These are phyloP conservation scores for Salvia sclarea DNA, from an alignment of 305 asterid species.

Conservation along the genomic window DNA sequence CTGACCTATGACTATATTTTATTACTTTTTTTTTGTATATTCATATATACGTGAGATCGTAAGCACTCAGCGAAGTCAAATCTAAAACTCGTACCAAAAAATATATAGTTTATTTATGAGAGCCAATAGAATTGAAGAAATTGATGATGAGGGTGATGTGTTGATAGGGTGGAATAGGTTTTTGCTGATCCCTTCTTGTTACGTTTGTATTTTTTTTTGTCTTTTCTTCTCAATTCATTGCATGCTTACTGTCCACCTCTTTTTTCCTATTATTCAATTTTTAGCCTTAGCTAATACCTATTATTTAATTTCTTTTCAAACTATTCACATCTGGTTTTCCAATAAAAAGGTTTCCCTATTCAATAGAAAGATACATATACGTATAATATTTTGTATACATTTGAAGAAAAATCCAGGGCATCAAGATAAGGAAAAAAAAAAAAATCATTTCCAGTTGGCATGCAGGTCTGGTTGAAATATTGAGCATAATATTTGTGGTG, in stretches of 20 bases:
- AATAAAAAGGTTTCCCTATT: not conserved
- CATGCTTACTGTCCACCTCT: constrained; percentile 38
- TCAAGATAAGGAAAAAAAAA: too few relatives aligned
- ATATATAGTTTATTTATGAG: not conserved
- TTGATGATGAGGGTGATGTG: constrained; percentile 23
- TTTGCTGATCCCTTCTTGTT: constrained; percentile 33
- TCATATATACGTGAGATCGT: not conserved
- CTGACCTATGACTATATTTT: constrained; percentile 17
- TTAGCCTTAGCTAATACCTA: constrained; percentile 1
- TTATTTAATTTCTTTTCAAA: not conserved
- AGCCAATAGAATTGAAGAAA: not conserved
- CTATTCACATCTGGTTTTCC: constrained; percentile 12
- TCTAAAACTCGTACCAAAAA: not conserved
- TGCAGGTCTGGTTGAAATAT: constrained; percentile 1
- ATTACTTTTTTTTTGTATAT: not conserved
- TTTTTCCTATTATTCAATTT: constrained; percentile 18
- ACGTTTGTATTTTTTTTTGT: constrained; percentile 37
- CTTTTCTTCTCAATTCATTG: constrained; percentile 56
- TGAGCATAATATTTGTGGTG: not conserved
- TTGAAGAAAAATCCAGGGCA: too few relatives aligned
- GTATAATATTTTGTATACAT: too few relatives aligned
- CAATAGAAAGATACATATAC: too few relatives aligned
- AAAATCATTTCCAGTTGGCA: constrained; percentile 14
- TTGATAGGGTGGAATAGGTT: constrained; percentile 26
- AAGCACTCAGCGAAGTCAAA: constrained; percentile 42